Percentiles rank a stretch among this genome's conserved stretches.
Evolutionary conservation across 2,329 filamentous ascomycete species (phyloP).

Genomic region (Hypoxylon sp.): DNA sequence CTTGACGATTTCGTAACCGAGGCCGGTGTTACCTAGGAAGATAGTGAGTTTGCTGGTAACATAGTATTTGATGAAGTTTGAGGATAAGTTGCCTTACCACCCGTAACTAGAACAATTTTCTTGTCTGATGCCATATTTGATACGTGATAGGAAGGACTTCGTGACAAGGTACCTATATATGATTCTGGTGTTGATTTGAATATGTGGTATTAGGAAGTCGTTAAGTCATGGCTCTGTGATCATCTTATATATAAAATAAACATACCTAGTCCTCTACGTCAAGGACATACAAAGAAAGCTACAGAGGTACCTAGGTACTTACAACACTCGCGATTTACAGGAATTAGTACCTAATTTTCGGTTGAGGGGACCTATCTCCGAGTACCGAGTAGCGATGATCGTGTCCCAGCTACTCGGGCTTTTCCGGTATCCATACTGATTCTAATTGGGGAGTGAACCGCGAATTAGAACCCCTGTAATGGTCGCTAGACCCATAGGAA

Average conservation of each 20-base stretch:
- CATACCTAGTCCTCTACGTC: background rate
- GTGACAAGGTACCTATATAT: background rate
- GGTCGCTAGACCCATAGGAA: background rate
- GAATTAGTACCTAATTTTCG: background rate
- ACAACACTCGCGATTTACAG: no score
- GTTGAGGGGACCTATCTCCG: background rate
- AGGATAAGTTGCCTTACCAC: slow-evolving; percentile 26
- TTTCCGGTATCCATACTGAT: background rate
- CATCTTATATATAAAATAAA: background rate
- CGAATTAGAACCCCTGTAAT: background rate
- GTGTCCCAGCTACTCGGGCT: background rate
- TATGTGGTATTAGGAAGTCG: background rate
- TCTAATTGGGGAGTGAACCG: background rate
- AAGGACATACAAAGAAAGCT: background rate
- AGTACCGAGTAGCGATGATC: background rate
- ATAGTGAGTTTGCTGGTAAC: background rate
- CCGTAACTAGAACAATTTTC: slow-evolving; percentile 40
- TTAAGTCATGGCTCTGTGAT: background rate
- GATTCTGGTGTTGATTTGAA: background rate
- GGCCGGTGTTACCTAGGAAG: slow-evolving; percentile 65
- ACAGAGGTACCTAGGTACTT: no score
- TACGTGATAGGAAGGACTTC: background rate
- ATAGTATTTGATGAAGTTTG: background rate
- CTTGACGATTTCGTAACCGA: slow-evolving; percentile 72
- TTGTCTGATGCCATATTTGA: slow-evolving; percentile 39